These are phyloP conservation scores for Starmerella sirachaensis DNA, from an alignment of 805 yeast genomes.

Conservation along the genomic window DNA sequence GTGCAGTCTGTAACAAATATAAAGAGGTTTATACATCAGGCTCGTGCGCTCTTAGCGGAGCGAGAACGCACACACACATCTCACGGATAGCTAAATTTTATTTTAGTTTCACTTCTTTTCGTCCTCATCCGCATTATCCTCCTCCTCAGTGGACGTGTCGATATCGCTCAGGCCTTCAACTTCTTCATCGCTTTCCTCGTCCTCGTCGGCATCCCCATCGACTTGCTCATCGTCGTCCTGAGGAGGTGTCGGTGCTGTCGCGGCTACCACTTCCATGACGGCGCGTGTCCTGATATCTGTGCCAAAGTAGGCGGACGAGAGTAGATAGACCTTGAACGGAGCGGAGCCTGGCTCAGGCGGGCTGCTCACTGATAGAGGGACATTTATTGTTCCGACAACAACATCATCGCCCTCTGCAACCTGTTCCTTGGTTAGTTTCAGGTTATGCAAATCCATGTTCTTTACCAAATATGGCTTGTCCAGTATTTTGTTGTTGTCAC, in stretches of 20 bases:
- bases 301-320: conserved; percentile 71
- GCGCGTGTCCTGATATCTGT: conserved; percentile 64
- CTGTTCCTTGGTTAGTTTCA: conserved; percentile 41
- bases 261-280: conserved; percentile 44
- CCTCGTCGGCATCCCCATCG: conserved; percentile 30
- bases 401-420: conserved; percentile 31
- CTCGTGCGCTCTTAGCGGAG: too few species aligned
- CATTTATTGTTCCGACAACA: conserved; percentile 58
- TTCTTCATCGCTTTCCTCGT: conserved; percentile 29
- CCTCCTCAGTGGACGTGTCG: conserved; percentile 56
- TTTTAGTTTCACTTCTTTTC: too few species aligned
- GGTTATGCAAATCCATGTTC: conserved; percentile 43
- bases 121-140: conserved; percentile 29
- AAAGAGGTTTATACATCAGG: too few species aligned
- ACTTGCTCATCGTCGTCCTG: conserved; percentile 30
- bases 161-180: conserved; percentile 37
- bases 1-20: too few species aligned
- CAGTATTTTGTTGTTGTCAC: conserved; percentile 66
- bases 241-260: conserved; percentile 37
- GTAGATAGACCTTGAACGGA: conserved; percentile 58
- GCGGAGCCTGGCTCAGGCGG: conserved; percentile 58
- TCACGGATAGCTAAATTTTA: too few species aligned
- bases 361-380: conserved; percentile 61
- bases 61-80: too few species aligned
- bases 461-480: conserved; percentile 33